Conservation (phyloP, 305 asterid genomes). For the Fraxinus velutina region DNA sequence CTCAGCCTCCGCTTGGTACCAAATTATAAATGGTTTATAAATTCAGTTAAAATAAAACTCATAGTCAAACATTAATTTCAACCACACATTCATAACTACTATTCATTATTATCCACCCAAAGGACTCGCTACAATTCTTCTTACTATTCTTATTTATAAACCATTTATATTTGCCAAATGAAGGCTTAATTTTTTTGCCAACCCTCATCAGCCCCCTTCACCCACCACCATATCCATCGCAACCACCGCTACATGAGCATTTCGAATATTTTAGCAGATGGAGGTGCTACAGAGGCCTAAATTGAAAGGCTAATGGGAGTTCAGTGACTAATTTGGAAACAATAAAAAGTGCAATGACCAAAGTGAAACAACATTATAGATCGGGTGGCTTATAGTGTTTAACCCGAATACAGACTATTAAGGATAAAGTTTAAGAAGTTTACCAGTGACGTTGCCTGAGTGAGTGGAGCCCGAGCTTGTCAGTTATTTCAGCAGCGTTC, state of each 20-base stretch:
- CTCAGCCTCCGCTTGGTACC: not conserved
- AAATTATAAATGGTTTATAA: no score
- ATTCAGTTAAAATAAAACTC: not conserved
- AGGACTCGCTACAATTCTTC: not conserved
- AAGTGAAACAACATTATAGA: not conserved
- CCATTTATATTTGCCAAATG: not conserved
- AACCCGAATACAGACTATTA: not conserved
- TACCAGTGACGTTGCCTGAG: conserved; percentile 93
- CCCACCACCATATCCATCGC: not conserved
- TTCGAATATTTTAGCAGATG: not conserved
- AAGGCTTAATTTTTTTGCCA: not conserved
- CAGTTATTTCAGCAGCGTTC: conserved; percentile 87
- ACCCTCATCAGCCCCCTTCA: not conserved
- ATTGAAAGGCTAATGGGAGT: not conserved
- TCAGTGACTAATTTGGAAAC: not conserved
- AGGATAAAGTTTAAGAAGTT: conserved; percentile 8
- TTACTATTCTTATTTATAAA: no score
- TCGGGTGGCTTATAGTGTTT: not conserved
- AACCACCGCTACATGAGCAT: not conserved
- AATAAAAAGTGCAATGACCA: not conserved
- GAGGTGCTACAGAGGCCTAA: not conserved
- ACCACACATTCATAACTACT: not conserved
- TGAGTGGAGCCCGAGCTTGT: conserved; percentile 81
- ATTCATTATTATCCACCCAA: not conserved
- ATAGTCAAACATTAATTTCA: not conserved